Evolutionary conservation across 129 eudicot species (phyloP).

Genomic region (sunflower (Helianthus annuus)): HanXRQr2.0-SUNRISE NC_035436.2:137895511-137896010

Average conservation of each 20-base stretch:
- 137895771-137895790: constrained; percentile 23
- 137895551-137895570: neutral
- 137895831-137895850: neutral
- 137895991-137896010: constrained; percentile 14
- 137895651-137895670: constrained; percentile 6
- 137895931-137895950: neutral
- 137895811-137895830: neutral
- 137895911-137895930: neutral
- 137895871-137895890: neutral
- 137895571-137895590: constrained; percentile 1
- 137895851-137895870: neutral
- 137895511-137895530: constrained; percentile 32
- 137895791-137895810: constrained; percentile 4
- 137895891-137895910: constrained; percentile 14
- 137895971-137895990: constrained; percentile 13
- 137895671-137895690: neutral
- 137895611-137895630: constrained; percentile 9
- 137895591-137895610: constrained; percentile 22
- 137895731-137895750: neutral
- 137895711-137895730: constrained; percentile 25
- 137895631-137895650: constrained; percentile 15
- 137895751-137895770: neutral
- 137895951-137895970: neutral
- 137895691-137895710: constrained; percentile 21
- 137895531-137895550: constrained; percentile 21